phyloP scores from a whole-genome alignment of 2,329 filamentous ascomycete genomes.

The Graphilbum ipis-grandicollis region DNA sequence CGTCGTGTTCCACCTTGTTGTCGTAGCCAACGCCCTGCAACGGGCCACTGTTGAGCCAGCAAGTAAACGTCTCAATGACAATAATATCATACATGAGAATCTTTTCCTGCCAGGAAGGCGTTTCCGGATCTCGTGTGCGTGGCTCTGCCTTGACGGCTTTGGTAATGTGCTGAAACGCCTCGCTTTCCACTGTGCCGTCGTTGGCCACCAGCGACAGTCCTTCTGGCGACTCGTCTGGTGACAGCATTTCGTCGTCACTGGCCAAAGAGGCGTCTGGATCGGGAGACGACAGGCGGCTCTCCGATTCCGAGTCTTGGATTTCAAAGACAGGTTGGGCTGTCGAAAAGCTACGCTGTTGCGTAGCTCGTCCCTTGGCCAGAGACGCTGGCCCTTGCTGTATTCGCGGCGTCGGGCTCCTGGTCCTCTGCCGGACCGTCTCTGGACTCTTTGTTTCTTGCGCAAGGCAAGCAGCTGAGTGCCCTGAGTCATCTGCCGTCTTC shows the following conservation, averaged over 20 bases:
- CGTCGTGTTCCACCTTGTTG: constrained; percentile 40
- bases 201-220: constrained; percentile 19
- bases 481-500: too few species aligned
- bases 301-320: constrained; percentile 8
- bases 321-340: too few species aligned
- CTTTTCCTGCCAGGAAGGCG: constrained; percentile 73
- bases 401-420: too few species aligned
- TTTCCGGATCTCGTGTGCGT: constrained; percentile 26
- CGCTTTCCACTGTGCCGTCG: constrained; percentile 23
- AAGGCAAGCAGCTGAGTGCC: too few species aligned
- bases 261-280: background rate
- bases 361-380: too few species aligned
- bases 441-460: too few species aligned
- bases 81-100: constrained; percentile 90
- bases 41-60: constrained; percentile 63
- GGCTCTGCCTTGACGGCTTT: constrained; percentile 34
- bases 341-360: too few species aligned
- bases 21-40: constrained; percentile 47
- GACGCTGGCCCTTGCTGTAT: too few species aligned
- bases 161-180: constrained; percentile 34
- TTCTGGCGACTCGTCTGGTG: too few species aligned
- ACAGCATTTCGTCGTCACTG: too few species aligned
- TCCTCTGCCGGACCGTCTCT: too few species aligned
- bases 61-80: constrained; percentile 66
- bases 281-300: constrained; percentile 20